Evolutionary conservation across 2,329 filamentous ascomycete genomes (phyloP).

Genomic region (Drechslera avenae): DNA sequence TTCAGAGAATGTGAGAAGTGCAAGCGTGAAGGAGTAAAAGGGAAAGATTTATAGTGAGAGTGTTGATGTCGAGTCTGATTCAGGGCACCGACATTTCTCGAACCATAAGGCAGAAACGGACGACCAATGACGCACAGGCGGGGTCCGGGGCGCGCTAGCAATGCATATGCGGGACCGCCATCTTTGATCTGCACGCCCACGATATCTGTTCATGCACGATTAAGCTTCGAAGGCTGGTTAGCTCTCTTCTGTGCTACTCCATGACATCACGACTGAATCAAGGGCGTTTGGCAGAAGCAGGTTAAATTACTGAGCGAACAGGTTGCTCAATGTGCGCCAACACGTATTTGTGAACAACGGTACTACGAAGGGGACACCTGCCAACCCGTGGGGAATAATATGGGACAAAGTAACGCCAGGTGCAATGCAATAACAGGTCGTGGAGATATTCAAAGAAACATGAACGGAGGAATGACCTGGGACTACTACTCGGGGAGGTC

Average conservation of each 20-base stretch:
- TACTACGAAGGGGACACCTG: slow-evolving; percentile 14
- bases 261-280: slow-evolving; percentile 11
- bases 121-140: slow-evolving; percentile 19
- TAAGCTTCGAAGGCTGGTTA: slow-evolving; percentile 2
- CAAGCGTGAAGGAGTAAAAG: too few species aligned
- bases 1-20: too few species aligned
- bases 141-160: slow-evolving; percentile 31
- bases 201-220: slow-evolving; percentile 15
- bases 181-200: slow-evolving; percentile 14
- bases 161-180: slow-evolving; percentile 9
- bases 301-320: slow-evolving; percentile 1
- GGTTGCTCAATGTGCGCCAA: slow-evolving; percentile 4
- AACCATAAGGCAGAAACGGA: not conserved
- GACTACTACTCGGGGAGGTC: slow-evolving; percentile 36
- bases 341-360: not conserved
- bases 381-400: slow-evolving; percentile 30
- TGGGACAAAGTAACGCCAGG: slow-evolving; percentile 30
- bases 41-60: not conserved
- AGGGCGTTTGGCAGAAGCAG: slow-evolving; percentile 1
- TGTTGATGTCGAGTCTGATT: not conserved
- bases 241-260: not conserved
- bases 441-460: slow-evolving; percentile 2
- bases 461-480: slow-evolving; percentile 4
- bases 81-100: slow-evolving; percentile 12
- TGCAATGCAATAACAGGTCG: slow-evolving; percentile 34